Evolutionary conservation across 75 land plant genomes (phyloP).

Genomic region (Picea glauca): DNA sequence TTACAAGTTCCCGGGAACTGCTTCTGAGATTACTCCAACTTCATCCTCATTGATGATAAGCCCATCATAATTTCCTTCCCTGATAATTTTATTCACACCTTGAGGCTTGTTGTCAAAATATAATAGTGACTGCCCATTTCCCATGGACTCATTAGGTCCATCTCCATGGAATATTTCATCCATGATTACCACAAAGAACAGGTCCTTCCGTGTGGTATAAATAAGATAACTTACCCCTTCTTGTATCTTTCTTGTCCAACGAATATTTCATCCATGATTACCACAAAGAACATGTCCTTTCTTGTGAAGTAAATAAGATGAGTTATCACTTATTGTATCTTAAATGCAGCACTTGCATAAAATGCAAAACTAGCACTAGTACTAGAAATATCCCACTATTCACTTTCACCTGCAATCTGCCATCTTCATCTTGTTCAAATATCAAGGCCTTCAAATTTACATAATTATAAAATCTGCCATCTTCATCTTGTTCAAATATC

Average conservation of each 20-base stretch:
- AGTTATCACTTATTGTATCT: slow-evolving; percentile 20
- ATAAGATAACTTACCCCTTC: slow-evolving; percentile 29
- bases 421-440: slow-evolving; percentile 67
- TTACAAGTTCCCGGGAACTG: slow-evolving; percentile 84
- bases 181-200: no score
- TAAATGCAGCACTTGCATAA: slow-evolving; percentile 39
- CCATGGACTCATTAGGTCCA: slow-evolving; percentile 6
- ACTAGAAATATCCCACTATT: slow-evolving; percentile 39
- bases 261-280: no score
- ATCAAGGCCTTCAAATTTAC: not conserved
- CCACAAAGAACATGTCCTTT: slow-evolving; percentile 72
- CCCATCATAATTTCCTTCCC: slow-evolving; percentile 33
- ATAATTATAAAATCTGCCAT: no score
- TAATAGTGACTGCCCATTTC: not conserved
- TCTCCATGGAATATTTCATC: slow-evolving; percentile 14
- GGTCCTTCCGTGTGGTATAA: no score
- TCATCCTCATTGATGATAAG: slow-evolving; percentile 80
- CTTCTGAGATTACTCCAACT: slow-evolving; percentile 81
- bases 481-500: not conserved
- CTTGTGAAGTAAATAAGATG: slow-evolving; percentile 78
- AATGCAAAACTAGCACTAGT: slow-evolving; percentile 76
- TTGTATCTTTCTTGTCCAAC: slow-evolving; percentile 5
- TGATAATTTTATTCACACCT: slow-evolving; percentile 18
- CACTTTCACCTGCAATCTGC: slow-evolving; percentile 45
- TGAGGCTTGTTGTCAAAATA: slow-evolving; percentile 19